These are phyloP conservation scores for Candida silvatica DNA, from an alignment of 805 yeast species.

Conservation along the genomic window DNA sequence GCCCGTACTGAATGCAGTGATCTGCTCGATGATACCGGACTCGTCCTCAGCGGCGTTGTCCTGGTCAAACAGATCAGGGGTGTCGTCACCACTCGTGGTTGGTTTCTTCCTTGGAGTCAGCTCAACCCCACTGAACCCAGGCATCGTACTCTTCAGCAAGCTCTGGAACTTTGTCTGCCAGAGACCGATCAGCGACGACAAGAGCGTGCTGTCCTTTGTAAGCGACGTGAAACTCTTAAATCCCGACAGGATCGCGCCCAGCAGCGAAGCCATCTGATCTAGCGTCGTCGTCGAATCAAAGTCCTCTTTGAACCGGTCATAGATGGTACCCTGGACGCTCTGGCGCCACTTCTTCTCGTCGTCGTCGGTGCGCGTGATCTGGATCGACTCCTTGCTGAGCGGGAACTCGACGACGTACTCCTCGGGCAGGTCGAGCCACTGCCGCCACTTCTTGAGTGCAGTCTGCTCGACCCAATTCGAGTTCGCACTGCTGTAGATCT, in stretches of 20 bases:
- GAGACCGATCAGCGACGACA: constrained; percentile 9
- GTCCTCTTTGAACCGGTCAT: constrained; percentile 2
- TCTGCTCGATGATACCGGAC: neutral
- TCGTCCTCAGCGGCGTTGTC: neutral
- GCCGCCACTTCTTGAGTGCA: constrained; percentile 17
- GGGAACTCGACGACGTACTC: constrained; percentile 16
- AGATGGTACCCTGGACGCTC: constrained; percentile 11
- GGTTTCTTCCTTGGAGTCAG: too few relatives aligned
- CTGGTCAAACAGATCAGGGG: constrained; percentile 4
- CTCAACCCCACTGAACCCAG: too few relatives aligned
- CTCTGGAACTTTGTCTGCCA: constrained; percentile 13
- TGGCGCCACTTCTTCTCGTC: constrained; percentile 15
- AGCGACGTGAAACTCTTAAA: constrained; percentile 24
- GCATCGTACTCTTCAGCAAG: constrained; percentile 8
- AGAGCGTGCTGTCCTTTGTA: constrained; percentile 9
- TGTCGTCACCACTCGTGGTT: too few relatives aligned
- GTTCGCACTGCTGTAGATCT: constrained; percentile 12
- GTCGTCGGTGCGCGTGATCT: constrained; percentile 5
- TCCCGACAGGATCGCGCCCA: constrained; percentile 8
- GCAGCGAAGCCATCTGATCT: constrained; percentile 14
- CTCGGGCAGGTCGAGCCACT: constrained; percentile 17
- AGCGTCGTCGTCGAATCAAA: constrained; percentile 7
- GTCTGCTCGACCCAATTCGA: constrained; percentile 22
- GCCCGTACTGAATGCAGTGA: constrained; percentile 10
- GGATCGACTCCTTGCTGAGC: constrained; percentile 8